Base-by-base conservation (phyloP, 371 early-diverging fungal genomes). In the Synchytrium microbalum region DNA sequence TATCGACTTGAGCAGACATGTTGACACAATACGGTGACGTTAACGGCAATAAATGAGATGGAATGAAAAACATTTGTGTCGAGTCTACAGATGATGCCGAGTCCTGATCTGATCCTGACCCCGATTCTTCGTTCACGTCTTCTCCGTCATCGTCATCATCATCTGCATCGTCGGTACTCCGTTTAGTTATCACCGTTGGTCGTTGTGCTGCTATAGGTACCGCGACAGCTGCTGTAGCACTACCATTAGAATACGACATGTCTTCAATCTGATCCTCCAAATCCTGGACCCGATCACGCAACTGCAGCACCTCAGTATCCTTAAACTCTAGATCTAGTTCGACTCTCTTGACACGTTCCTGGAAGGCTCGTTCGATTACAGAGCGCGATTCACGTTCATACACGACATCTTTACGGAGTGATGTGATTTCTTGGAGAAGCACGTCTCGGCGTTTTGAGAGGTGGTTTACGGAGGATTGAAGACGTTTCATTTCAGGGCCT, bases 271-370 rank as follows among this genome's bases (percentile, higher is more conserved):
- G 29, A 8, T 57, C 64, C 3, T 30, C 31, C 16, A 64, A 31
- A n/a, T 64, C 59, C 58, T 59, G 28, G 28, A 46, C 27, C n/a
- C 64, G 64, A 32, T 64, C 64, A n/a, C 64, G 14, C n/a, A 64
- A 33, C 24, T 64, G 38, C 16, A 58, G 10, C 13, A 64, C 32
- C 32, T 64, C 64, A 38, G 32, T 59, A 19, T 64, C 64, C 26
- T 64, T 64, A 26, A 64, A 64, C 10, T 64, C 64, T 2, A 66
- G 33, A 16, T 66, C 66, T 24, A 66, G 32, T 38, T 66, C 66
- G 61, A 66, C 61, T 26, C 57, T 46, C 55, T 66, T 66, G 53
- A 62, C 51, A 10, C 56, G 51, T 29, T 66, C 66, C 8, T 61
- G 16, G 56, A 59, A 26, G 19, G 24, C 46, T 2, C 60, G 33